Evolutionary conservation across 441 rosid species (phyloP), one percentile per base, ranked within the genome.

Genomic region (Geranium incanum): DNA sequence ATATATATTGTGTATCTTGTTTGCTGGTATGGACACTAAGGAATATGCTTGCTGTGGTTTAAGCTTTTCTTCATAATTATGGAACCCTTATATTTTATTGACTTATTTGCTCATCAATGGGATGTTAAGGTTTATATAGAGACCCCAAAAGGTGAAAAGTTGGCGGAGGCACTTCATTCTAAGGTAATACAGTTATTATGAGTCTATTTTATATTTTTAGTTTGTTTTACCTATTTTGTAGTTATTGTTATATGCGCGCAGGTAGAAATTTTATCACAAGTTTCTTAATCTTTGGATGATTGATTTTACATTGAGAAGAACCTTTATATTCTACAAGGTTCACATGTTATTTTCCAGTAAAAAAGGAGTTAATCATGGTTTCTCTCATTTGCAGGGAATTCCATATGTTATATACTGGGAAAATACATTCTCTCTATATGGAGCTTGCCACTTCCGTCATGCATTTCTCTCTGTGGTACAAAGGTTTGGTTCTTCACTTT

Each of bases 351-450:
- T 59, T 73, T 71, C 59, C 33, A 36, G 15, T 39, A 52, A 64
- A 71, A 28, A 45, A 43, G 67, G 73, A 71, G 59, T 36, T 79
- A 36, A 74, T 45, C 70, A 19, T 6, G 19, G 45, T 70, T 38
- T 72, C 68, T 78, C 63, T 57, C 68, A 60, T 71, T 73, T 74
- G 78, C 89, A 95, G 98, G 99, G 99, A 69, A 85, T 91, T 78
- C 88, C 92, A 48, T 87, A 90, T 68, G 91, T 92, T 75, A 88
- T 95, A 75, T 89, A 88, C 73, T 95, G 99, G 99, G 83, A 82
- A 82, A 75, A 72, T 72, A 48, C 81, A 43, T 76, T 88, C 76
- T 85, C 95, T 3, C 77, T 57, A 65, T 88, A 86, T 79, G 89
- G 81, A 55, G 91, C 93, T 74, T 83, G 87, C 69, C 98, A 95